Base-by-base conservation (phyloP, 352 stramenopile species). In the Achlya hypogyna region DNA sequence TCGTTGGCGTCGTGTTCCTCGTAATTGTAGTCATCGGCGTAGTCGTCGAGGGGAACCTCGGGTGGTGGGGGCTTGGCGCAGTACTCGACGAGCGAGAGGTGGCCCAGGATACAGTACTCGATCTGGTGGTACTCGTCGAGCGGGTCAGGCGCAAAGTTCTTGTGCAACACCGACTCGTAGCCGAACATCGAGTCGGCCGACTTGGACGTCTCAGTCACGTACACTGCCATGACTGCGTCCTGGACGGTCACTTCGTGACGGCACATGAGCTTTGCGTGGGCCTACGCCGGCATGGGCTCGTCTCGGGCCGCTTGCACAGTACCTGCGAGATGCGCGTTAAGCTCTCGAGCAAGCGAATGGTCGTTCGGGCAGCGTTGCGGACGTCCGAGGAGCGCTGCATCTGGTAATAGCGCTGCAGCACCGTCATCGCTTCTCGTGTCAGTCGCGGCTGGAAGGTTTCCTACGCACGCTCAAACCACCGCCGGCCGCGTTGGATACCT, bases 341-440 rank as follows among this genome's bases (percentile, higher is more conserved):
- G 51, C 86, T 97, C 73, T 98, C 94, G 0, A 99, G 73, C 67
- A 98, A 84, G 20, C 95, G 86, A 63, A 98, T 95, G 23, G 95
- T 98, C 27, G 96, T 96, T 5, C 88, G 81, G 53, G 80, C 71
- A 28, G 81, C 74, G 74, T 87, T 78, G 62, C 82, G 67, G 71
- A 71, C 77, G 53, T 92, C 83, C 4, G 74, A 80, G 16, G 77
- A 75, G 14, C 83, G 76, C 65, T 96, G 85, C 6, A 79, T 62
- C 58, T 93, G 81, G 72, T 98, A 98, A 73, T 98, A 97, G 4
- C 79, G 80, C 71, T 97, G 82, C 22, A 98, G 72, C 10, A 98
- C 84, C 12, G 76, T 70, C 68, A 91, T 93, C 16, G 93, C 89
- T 23, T 78, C 77, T 23, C 84, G 78, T 40, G 78, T 88, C 1